Evolutionary conservation across 345 rosid genomes (phyloP).

Genomic region (Lumnitzera racemosa): DNA sequence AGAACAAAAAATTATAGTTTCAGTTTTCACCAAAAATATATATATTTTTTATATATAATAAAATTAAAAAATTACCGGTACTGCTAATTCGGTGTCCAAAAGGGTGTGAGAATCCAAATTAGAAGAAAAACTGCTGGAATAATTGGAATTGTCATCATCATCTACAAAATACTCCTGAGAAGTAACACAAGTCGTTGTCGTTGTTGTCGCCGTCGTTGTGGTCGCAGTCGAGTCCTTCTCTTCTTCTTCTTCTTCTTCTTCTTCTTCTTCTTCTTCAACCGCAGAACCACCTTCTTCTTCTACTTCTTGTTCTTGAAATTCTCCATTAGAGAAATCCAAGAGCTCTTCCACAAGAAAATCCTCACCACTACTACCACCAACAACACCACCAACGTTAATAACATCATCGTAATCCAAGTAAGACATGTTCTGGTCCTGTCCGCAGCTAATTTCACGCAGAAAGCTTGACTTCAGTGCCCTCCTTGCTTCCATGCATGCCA

Average conservation of each 20-base stretch:
- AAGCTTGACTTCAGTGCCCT: too few species aligned
- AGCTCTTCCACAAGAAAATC: constrained; percentile 35
- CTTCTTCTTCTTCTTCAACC: constrained; percentile 4
- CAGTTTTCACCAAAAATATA: too few species aligned
- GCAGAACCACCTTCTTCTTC: not conserved
- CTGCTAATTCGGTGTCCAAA: constrained; percentile 21
- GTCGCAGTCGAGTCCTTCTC: not conserved
- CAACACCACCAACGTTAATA: not conserved
- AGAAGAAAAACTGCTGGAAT: constrained; percentile 5
- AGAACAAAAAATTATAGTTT: not conserved
- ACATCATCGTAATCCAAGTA: too few species aligned
- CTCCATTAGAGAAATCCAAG: constrained; percentile 34
- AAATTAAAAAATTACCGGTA: constrained; percentile 17
- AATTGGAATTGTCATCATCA: constrained; percentile 8
- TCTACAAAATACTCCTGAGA: constrained; percentile 4
- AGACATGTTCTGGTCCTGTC: too few species aligned
- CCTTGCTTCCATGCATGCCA: too few species aligned
- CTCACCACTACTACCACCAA: constrained; percentile 18
- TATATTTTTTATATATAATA: too few species aligned
- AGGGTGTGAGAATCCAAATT: constrained; percentile 11
- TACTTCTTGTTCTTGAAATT: constrained; percentile 7
- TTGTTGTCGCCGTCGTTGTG: too few species aligned
- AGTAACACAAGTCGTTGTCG: not conserved
- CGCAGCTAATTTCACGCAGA: too few species aligned
- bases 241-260: constrained; percentile 10